Evolutionary conservation across 2,329 filamentous ascomycete genomes (phyloP).

Genomic region (Ophiostoma sp.): DNA sequence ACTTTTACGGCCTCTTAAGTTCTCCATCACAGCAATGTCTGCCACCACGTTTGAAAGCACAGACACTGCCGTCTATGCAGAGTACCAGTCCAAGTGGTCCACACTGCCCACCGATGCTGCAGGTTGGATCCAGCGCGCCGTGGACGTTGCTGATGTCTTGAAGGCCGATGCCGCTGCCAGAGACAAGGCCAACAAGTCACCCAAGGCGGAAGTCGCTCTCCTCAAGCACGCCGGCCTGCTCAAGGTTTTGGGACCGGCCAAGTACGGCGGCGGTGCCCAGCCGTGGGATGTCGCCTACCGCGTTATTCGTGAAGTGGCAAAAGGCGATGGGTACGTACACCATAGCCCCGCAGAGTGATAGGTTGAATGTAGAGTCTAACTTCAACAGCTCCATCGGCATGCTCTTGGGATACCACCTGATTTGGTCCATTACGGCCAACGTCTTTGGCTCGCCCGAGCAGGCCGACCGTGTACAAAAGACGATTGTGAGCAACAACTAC

Average conservation of each 20-base stretch:
- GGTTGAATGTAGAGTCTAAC: no score
- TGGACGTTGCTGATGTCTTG: slow-evolving; percentile 42
- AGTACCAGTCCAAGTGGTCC: slow-evolving; percentile 42
- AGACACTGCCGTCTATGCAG: slow-evolving; percentile 42
- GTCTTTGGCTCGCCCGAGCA: slow-evolving; percentile 62
- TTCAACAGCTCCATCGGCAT: slow-evolving; percentile 67
- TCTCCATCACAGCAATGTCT: not conserved
- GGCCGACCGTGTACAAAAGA: slow-evolving; percentile 55
- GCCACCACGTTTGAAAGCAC: slow-evolving; percentile 28
- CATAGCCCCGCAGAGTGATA: no score
- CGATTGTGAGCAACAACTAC: slow-evolving; percentile 64
- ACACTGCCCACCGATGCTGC: slow-evolving; percentile 36
- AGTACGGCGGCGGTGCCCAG: slow-evolving; percentile 47
- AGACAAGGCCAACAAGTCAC: slow-evolving; percentile 44
- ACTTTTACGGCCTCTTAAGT: no score
- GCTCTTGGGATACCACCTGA: slow-evolving; percentile 64
- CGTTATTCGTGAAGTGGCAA: slow-evolving; percentile 62
- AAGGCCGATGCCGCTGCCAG: slow-evolving; percentile 38
- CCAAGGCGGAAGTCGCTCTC: slow-evolving; percentile 43
- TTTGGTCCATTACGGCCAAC: slow-evolving; percentile 63
- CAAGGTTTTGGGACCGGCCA: slow-evolving; percentile 42
- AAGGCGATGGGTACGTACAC: slow-evolving; percentile 44
- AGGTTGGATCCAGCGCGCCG: slow-evolving; percentile 43
- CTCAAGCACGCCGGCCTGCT: slow-evolving; percentile 45
- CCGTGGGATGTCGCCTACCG: slow-evolving; percentile 56